Base-by-base conservation (phyloP, 2,329 filamentous ascomycete genomes). In the Nemania sp. region DNA sequence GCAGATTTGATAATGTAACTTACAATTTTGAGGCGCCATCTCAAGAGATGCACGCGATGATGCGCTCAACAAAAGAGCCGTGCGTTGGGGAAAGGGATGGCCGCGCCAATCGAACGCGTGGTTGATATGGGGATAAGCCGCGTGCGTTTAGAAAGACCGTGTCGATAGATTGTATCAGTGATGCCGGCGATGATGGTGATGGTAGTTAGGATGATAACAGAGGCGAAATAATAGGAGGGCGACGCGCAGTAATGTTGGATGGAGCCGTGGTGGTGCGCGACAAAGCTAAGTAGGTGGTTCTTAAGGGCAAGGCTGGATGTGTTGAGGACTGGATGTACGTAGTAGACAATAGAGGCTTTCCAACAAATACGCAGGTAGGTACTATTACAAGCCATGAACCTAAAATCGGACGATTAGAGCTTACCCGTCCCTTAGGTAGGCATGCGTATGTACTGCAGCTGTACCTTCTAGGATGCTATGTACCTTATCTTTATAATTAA, bases 21-120 rank as follows among this genome's bases (percentile, higher is more conserved):
- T 73, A 77, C 76, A 63, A 65, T 70, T 75, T 58, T 76, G 74
- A 24, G 76, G 76, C 45, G 76, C 76, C 76, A 77, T 77, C 22
- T 67, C 62, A 60, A 57, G 27, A 68, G 41, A 29, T 55, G 38
- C 24, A 47, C 38, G 56, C 38, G 41, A 10, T 29, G 29, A 47
- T 43, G 32, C 45, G 47, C 51, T 67, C 64, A 15, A 32, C 22
- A 57, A 55, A 58, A 41, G 68, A 69, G 53, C 18, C 24, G n/a
- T 2, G 11, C 35, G 29, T 41, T 27, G 11, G 20, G 24, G n/a
- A 6, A 43, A 57, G 22, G 7, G 38, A 56, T 22, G 10, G 26
- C 27, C 43, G 62, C 41, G 29, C 35, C 41, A 49, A 47, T 11
- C 5, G 45, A 20, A 67, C 22, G 35, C 52, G 60, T n/a, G 22